A percentile compares a stretch with the other conserved stretches of the same genome.
Evolutionary conservation across 2,329 filamentous ascomycete genomes (phyloP).

Genomic region (Aspergillus nomiae): DNA sequence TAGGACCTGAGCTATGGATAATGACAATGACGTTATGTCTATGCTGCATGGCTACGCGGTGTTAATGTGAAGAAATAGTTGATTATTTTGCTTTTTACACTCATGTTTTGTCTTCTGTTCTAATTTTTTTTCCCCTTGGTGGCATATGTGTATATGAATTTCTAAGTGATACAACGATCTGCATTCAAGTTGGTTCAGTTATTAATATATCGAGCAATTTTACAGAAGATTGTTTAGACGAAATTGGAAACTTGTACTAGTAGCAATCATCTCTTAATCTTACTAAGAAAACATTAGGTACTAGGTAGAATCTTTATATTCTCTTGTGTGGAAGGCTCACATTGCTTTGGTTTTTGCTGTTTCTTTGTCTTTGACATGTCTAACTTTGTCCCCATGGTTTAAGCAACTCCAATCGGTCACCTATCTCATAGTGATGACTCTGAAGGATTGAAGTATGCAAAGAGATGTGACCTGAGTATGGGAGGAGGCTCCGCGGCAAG

Average conservation of each 20-base stretch:
- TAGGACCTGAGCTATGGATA: conserved; percentile 18
- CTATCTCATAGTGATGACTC: too few relatives aligned
- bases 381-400: neutral
- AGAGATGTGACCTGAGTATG: neutral
- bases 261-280: neutral
- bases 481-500: neutral
- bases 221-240: neutral
- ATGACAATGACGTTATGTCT: conserved; percentile 20
- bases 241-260: neutral
- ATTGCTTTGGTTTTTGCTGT: neutral
- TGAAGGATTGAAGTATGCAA: neutral
- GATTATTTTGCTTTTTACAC: neutral
- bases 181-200: conserved; percentile 4
- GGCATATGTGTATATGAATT: conserved; percentile 3
- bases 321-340: neutral
- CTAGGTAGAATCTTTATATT: too few relatives aligned
- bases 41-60: conserved; percentile 5
- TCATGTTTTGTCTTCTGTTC: neutral
- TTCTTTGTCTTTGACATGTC: neutral
- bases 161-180: conserved; percentile 5
- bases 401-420: neutral
- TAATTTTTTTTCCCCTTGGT: neutral
- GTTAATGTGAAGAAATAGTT: conserved; percentile 3
- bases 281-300: neutral
- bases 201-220: neutral